Percentiles rank a stretch among this genome's conserved stretches.
These are phyloP conservation scores for Circinella minor DNA, from an alignment of 371 early-diverging fungal genomes.

Conservation along the genomic window DNA sequence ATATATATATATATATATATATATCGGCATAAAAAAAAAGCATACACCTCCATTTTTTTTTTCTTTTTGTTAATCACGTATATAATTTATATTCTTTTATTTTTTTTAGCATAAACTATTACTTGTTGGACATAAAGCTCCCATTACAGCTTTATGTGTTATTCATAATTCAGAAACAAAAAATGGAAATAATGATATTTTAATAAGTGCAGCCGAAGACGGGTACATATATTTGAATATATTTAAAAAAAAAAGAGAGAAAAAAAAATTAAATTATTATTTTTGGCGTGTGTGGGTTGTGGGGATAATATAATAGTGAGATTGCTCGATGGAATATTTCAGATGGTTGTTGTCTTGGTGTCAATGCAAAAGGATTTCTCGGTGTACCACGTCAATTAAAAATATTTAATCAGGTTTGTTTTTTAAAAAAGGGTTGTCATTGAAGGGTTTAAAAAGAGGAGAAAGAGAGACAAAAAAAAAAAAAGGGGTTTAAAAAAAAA, in stretches of 20 bases:
- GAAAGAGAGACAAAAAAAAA: no score
- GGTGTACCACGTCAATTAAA: constrained; percentile 60
- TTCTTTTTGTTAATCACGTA: no score
- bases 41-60: no score
- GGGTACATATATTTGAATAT: constrained; percentile 53
- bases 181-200: constrained; percentile 55
- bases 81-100: no score
- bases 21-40: not conserved
- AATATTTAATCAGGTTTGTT: constrained; percentile 36
- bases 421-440: no score
- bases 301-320: constrained; percentile 44
- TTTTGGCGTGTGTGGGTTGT: not conserved
- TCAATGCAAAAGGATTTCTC: constrained; percentile 62
- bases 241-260: not conserved
- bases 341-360: constrained; percentile 74
- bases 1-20: not conserved
- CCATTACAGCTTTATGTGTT: constrained; percentile 59
- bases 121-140: constrained; percentile 62
- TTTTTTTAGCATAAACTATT: constrained; percentile 52
- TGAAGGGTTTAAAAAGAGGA: no score
- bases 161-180: constrained; percentile 53
- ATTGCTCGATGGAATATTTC: constrained; percentile 73
- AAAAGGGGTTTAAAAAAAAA: no score
- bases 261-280: not conserved
- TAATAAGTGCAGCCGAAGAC: constrained; percentile 69